Base-by-base conservation (phyloP, 176 grass and related monocot genomes). In the Hordeum marinum region DNA sequence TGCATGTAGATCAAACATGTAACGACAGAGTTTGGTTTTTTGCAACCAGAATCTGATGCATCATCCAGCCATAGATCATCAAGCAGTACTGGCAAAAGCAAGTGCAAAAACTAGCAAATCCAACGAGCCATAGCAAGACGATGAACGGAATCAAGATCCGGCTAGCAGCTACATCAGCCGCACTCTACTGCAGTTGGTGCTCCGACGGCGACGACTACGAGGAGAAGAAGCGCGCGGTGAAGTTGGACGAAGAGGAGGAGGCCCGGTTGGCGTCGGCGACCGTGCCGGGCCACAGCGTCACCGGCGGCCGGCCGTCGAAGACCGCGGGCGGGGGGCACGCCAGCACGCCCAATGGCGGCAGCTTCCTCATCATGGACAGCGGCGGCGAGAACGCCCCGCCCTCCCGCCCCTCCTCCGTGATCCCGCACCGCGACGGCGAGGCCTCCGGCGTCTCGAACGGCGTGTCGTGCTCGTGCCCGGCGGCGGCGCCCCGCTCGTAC, bases 211-310 rank as follows among this genome's bases (percentile, higher is more conserved):
- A 50, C 17, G 84, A 75, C 88, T 80, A 90, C 2, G 80, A 63
- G 11, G 89, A 91, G 80, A 87, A 90, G 80, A 84, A 84, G 7
- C 84, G 77, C 24, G 76, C 43, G 60, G 77, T 70, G 23, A 81
- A 34, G 20, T 85, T 90, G 83, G 85, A 91, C 40, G 84, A 90
- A 0, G 89, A 91, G 0, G 89, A 80, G 0, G 89, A 90, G 11
- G 89, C 89, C 17, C 81, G 60, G 70, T 87, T 91, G 24, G 85
- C 18, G 81, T 91, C 89, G 6, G 81, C 68, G 62, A 80, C 89
- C 9, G 63, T 78, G 4, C 34, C 43, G 4, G 63, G 40, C 34
- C 83, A 77, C 12, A 76, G 7, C 17, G 76, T 68, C 52, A 81
- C 32, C 61, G 75, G 79, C 24, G 62, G 85, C 52, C 69, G 55